Evolutionary conservation across 202 grass and related monocot species (phyloP).

Genomic region (Panicum virgatum): DNA sequence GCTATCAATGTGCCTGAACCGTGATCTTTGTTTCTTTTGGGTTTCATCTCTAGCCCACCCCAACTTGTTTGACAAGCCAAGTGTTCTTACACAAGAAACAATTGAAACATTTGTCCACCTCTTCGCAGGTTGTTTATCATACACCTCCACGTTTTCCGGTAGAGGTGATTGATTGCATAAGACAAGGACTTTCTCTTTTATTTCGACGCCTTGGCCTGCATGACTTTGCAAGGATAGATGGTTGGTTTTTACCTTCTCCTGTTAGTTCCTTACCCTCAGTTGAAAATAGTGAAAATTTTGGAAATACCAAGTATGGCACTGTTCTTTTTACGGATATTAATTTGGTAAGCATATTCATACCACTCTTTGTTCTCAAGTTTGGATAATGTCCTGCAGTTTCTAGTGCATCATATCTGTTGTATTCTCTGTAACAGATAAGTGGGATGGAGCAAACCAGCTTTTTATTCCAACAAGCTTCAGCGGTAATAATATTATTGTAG

Average conservation of each 20-base stretch:
- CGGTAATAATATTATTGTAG: constrained; percentile 62
- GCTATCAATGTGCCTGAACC: no score
- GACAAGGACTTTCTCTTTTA: constrained; percentile 73
- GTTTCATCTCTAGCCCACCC: no score
- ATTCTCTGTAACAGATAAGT: constrained; percentile 66
- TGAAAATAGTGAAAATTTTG: constrained; percentile 55
- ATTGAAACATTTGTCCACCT: constrained; percentile 15
- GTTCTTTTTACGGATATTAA: constrained; percentile 97
- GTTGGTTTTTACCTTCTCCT: constrained; percentile 76
- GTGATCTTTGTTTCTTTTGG: no score
- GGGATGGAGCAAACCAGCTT: constrained; percentile 99
- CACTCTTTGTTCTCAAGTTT: constrained; percentile 23
- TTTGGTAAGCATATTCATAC: constrained; percentile 56
- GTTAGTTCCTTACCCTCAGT: constrained; percentile 40
- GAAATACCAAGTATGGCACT: constrained; percentile 64
- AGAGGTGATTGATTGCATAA: constrained; percentile 85
- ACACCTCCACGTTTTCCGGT: constrained; percentile 85
- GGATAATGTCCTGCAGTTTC: background rate
- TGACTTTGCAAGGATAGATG: constrained; percentile 97
- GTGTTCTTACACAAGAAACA: constrained; percentile 8
- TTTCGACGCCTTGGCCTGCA: constrained; percentile 64
- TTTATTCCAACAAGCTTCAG: constrained; percentile 97
- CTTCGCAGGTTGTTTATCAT: constrained; percentile 82
- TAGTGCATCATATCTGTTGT: constrained; percentile 41
- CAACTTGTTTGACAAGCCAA: background rate